These are phyloP conservation scores for Fusarium sulawesiense DNA, from an alignment of 2,329 filamentous ascomycete genomes.

Conservation along the genomic window DNA sequence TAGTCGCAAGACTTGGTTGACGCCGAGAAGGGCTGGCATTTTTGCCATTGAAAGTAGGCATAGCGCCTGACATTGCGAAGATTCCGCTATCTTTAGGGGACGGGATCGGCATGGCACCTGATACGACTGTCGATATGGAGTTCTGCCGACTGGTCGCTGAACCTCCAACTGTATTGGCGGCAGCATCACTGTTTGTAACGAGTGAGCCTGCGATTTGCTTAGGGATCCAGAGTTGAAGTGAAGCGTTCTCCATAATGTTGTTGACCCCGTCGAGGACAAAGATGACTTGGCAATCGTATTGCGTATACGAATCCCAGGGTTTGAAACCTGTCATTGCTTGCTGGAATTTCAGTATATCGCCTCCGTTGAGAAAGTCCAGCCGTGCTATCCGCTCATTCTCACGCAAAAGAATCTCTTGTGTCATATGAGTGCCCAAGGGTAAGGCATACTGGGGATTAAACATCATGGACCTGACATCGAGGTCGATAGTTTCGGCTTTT, in stretches of 20 bases:
- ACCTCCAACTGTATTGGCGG: conserved; percentile 14
- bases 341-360: conserved; percentile 49
- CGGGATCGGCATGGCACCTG: not conserved
- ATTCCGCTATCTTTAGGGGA: conserved; percentile 6
- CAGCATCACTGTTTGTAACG: conserved; percentile 45
- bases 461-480: conserved; percentile 46
- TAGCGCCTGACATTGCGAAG: not conserved
- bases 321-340: conserved; percentile 51
- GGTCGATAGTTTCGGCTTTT: conserved; percentile 47
- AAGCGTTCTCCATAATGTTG: conserved; percentile 46
- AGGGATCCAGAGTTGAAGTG: conserved; percentile 50
- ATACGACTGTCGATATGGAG: conserved; percentile 29
- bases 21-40: conserved; percentile 8
- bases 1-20: conserved; percentile 35
- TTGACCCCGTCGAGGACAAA: conserved; percentile 46
- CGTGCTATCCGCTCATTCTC: conserved; percentile 49
- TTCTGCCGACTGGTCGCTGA: conserved; percentile 23
- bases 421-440: conserved; percentile 30
- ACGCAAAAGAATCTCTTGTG: conserved; percentile 47
- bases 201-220: conserved; percentile 45
- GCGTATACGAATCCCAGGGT: conserved; percentile 43
- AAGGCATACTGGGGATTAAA: conserved; percentile 49
- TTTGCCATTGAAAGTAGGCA: not conserved
- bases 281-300: conserved; percentile 46
- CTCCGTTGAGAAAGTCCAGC: conserved; percentile 43